Percentiles rank a stretch among this genome's conserved stretches.
phyloP scores from a whole-genome alignment of 805 yeast genomes.

The Spathaspora arborariae region DNA sequence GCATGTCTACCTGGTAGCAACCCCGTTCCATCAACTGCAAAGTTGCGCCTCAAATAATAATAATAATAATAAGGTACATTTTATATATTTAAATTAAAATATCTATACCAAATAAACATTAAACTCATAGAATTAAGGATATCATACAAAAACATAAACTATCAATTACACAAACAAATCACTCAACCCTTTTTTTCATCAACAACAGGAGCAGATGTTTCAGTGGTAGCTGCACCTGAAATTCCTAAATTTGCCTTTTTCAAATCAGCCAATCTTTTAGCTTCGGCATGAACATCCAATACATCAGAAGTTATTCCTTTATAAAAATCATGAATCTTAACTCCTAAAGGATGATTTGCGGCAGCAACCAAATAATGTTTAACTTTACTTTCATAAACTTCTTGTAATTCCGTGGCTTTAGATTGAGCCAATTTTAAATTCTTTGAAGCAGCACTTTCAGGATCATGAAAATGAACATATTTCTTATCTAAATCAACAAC shows the following conservation, averaged over 20 bases:
- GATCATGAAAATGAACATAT: conserved; percentile 55
- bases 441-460: conserved; percentile 38
- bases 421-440: conserved; percentile 25
- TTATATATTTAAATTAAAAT: too few relatives aligned
- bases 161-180: neutral
- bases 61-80: too few relatives aligned
- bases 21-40: too few relatives aligned
- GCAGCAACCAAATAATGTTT: conserved; percentile 44
- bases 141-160: neutral
- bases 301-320: conserved; percentile 52
- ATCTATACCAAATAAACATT: neutral
- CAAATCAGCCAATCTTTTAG: conserved; percentile 62
- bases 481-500: conserved; percentile 52
- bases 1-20: too few relatives aligned
- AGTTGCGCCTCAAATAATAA: too few relatives aligned
- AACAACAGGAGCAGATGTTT: neutral
- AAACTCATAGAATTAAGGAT: neutral
- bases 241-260: conserved; percentile 28
- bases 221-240: neutral
- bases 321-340: conserved; percentile 60
- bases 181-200: neutral
- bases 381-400: conserved; percentile 1
- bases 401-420: conserved; percentile 29
- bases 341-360: conserved; percentile 47
- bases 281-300: conserved; percentile 67